Base-by-base conservation (phyloP, 164 flowering plant species). In the Annona cherimola region DNA sequence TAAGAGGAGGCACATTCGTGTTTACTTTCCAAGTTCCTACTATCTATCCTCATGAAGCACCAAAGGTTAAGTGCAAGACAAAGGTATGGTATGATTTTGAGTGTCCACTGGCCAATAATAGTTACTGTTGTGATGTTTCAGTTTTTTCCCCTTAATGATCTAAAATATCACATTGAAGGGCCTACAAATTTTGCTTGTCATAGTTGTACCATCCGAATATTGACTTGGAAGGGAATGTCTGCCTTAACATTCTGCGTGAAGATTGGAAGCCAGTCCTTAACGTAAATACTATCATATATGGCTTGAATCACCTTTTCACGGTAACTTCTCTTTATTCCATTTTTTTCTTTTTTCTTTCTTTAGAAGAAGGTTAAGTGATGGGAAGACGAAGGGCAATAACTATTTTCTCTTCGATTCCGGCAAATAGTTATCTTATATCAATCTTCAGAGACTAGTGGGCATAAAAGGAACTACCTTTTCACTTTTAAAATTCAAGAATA, bases 161-260 rank as follows among this genome's bases (percentile, higher is more conserved):
- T 40, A 5, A 5, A 62, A 35, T 44, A 40, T 45, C 39, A 44
- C 5, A 35, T 18, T 4, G 5, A 70, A 35, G 5, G 20, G 20
- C 2, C 4, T 70, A 16, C 7, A 19, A 61, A 42, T 42, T 44
- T 46, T n/a, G 3, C 8, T 8, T 40, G 62, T 2, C 69, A 64
- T 83, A 90, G 95, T 88, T 90, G n/a, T 90, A 90, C 74, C 95
- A 88, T 79, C 95, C 95, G 1, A 90, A 90, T 67, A 90, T 88
- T 19, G 92, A 88, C 79, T 76, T 90, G 85, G 95, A 90, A 76
- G 95, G 95, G 76, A 90, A 84, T 75, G 95, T 90, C 61, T 90
- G 95, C 77, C 91, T 90, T 76, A 90, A 90, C 85, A 87, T 90
- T 71, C 75, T 90, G 26, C 83, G 95, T 70, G 95, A 90, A 76